Conservation (phyloP, 2,329 filamentous ascomycete species). For the Sporothrix brunneoviolacea region DNA sequence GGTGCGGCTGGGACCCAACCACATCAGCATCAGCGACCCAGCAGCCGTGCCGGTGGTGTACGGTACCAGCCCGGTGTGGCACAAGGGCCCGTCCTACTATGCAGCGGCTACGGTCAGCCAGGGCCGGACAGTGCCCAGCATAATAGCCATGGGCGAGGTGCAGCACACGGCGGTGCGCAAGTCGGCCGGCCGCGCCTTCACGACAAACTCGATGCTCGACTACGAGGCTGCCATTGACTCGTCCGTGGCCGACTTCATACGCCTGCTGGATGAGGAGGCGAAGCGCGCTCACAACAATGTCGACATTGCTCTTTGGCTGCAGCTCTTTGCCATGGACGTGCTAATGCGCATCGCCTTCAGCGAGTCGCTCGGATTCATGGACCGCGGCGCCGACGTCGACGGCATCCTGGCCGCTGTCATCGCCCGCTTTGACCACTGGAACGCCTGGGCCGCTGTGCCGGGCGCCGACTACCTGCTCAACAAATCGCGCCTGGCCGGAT, state of each 20-base stretch:
- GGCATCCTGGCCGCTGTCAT: constrained; percentile 14
- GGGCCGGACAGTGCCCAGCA: not conserved
- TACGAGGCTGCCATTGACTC: constrained; percentile 3
- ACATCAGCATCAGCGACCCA: constrained; percentile 5
- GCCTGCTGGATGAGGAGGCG: not conserved
- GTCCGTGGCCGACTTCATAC: not conserved
- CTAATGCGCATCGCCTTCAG: constrained; percentile 4
- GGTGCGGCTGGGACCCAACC: not conserved
- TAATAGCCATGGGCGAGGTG: constrained; percentile 3
- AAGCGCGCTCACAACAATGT: not conserved
- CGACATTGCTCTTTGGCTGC: not conserved
- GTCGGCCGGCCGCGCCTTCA: constrained; percentile 1
- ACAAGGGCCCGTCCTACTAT: constrained; percentile 5
- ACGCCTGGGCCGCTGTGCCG: constrained; percentile 4
- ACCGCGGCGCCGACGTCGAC: constrained; percentile 17
- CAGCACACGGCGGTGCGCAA: constrained; percentile 1
- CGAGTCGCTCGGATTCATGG: constrained; percentile 3
- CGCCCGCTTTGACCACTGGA: constrained; percentile 7
- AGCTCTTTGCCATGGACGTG: constrained; percentile 6
- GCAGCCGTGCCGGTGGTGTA: not conserved
- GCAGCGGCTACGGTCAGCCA: not conserved
- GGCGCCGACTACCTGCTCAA: constrained; percentile 3
- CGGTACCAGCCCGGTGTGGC: constrained; percentile 2
- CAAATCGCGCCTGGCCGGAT: not conserved
- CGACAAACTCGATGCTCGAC: constrained; percentile 1